phyloP scores from a whole-genome alignment of 352 stramenopile genomes.

The Pythium dissotocum region DNA sequence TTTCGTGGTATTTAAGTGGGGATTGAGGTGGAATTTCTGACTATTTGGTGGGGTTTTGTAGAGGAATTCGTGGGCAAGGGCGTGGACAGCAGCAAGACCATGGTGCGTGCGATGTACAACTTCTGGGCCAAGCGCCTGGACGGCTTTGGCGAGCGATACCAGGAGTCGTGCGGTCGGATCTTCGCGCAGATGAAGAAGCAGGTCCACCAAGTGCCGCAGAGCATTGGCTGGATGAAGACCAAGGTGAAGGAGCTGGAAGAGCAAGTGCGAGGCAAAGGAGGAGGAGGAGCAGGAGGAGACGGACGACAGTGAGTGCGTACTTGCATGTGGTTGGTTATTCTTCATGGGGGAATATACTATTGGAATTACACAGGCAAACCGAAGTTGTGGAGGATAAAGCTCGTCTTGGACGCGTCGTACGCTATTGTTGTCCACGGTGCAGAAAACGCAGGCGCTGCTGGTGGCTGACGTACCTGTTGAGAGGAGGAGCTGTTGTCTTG shows the following conservation, averaged over 20 bases:
- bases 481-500: neutral
- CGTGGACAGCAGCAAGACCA: conserved; percentile 57
- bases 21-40: neutral
- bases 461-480: neutral
- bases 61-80: conserved; percentile 43
- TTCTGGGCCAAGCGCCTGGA: conserved; percentile 72
- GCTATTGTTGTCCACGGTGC: conserved; percentile 43
- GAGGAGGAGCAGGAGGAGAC: neutral
- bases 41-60: neutral
- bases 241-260: conserved; percentile 29
- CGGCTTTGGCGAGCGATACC: conserved; percentile 62
- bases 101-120: conserved; percentile 59
- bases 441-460: neutral
- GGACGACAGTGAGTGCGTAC: neutral
- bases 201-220: conserved; percentile 17
- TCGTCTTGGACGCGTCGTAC: conserved; percentile 31
- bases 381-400: conserved; percentile 57
- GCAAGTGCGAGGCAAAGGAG: conserved; percentile 16
- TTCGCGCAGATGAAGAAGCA: conserved; percentile 73
- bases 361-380: conserved; percentile 24
- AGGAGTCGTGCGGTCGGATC: conserved; percentile 65
- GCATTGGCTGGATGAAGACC: conserved; percentile 13
- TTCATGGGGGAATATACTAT: neutral
- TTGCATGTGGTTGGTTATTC: neutral
- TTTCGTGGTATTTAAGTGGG: neutral